These are phyloP conservation scores for Fraxinus greggii DNA, from an alignment of 305 asterid species.

Conservation along the genomic window DNA sequence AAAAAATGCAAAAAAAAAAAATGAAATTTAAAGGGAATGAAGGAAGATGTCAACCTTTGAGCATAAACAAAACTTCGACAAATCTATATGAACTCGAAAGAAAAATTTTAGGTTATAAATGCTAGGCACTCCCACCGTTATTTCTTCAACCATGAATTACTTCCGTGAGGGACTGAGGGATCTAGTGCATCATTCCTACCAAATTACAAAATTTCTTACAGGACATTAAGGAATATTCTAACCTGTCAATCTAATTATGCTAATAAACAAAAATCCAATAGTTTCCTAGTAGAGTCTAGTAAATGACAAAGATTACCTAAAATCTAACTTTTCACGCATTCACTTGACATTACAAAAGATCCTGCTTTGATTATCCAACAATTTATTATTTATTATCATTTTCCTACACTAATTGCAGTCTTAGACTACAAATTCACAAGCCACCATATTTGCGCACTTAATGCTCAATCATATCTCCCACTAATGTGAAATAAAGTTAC, in stretches of 20 bases:
- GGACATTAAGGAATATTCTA: not conserved
- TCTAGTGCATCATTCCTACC: constrained; percentile 17
- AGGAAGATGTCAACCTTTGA: not conserved
- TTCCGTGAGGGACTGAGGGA: not conserved
- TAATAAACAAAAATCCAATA: not conserved
- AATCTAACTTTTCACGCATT: not conserved
- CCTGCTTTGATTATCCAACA: not conserved
- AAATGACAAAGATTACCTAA: not conserved
- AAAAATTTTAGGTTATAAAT: not conserved
- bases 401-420: not conserved
- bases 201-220: not conserved
- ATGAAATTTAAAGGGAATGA: not conserved
- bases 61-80: constrained; percentile 15
- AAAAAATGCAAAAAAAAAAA: not conserved
- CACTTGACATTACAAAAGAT: not conserved
- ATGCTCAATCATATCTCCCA: not conserved
- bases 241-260: not conserved
- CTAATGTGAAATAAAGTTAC: not conserved
- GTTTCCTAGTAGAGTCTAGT: not conserved
- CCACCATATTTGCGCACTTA: not conserved
- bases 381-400: not conserved
- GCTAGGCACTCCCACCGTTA: not conserved
- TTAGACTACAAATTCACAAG: not conserved
- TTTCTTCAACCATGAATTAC: not conserved
- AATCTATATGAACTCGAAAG: not conserved